Base-by-base conservation (phyloP, 2,329 filamentous ascomycete genomes). In the Metarhizium robertsii region DNA sequence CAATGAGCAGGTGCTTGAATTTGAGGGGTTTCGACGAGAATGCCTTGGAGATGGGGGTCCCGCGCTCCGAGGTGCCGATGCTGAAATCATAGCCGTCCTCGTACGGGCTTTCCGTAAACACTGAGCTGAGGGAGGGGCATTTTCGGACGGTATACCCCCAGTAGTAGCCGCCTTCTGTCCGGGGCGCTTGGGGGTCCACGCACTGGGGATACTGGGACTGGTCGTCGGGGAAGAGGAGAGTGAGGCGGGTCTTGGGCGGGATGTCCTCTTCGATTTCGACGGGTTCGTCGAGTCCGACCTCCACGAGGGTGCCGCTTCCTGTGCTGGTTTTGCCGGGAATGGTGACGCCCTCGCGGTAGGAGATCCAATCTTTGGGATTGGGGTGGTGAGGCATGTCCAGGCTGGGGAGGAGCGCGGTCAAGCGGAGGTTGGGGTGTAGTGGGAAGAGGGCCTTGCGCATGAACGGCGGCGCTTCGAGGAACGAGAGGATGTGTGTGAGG, bases 381-480 rank as follows among this genome's bases (percentile, higher is more conserved):
- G 91, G 77, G 69, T 95, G 90, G 67, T 92, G 88, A 16, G 90
- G 90, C 79, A 94, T 90, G 67, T 95, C 90, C 55, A 95, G 74
- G 64, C 82, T 88, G 0, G 88, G 88, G 32, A 95, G 73, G 43
- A 85, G 77, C 7, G 88, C 89, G 43, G 88, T 88, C 13, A 83
- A 82, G 43, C 82, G 77, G 46, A 95, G 76, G 66, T 95, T 92
- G 10, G 87, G 84, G 65, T 95, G 90, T 59, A 91, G 75, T 1
- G 86, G 85, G 62, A 95, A 92, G 3, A 95, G 76, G 2, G 78
- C 72, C 66, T 85, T 85, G 63, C 88, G 84, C 71, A 95, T 84
- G 70, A 94, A 87, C 1, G 90, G 88, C 34, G 90, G 90, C 4
- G 88, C 88, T 70, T 95, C 90, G 58, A 95, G 81, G 71, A 91